phyloP scores from a whole-genome alignment of 805 yeast species.

The Kazachstania taianensis region DNA sequence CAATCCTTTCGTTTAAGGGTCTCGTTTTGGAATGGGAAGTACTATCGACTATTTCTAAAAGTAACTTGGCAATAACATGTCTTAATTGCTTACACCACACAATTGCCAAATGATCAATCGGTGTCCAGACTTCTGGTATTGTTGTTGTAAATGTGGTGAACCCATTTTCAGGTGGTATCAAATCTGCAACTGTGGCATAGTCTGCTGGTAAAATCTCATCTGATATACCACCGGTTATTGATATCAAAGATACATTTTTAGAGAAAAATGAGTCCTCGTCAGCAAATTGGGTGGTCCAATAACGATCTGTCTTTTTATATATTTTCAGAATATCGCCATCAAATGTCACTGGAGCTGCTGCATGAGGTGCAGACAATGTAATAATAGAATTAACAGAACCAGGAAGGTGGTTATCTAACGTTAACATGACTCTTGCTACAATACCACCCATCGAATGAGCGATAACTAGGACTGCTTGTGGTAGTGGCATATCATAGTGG shows the following conservation, averaged over 20 bases:
- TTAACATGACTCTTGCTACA: conserved; percentile 76
- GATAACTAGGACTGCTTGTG: conserved; percentile 63
- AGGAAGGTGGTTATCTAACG: conserved; percentile 62
- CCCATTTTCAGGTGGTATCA: conserved; percentile 68
- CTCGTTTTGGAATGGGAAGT: conserved; percentile 39
- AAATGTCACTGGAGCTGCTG: conserved; percentile 85
- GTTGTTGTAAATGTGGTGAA: conserved; percentile 78
- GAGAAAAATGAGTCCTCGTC: conserved; percentile 19
- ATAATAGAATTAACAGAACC: conserved; percentile 73
- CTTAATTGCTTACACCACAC: conserved; percentile 94
- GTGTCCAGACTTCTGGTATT: conserved; percentile 86
- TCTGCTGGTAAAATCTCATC: conserved; percentile 85
- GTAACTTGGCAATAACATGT: conserved; percentile 43
- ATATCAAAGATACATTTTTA: conserved; percentile 54
- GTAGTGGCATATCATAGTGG: conserved; percentile 25
- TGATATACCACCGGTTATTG: conserved; percentile 80
- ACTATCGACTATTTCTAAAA: conserved; percentile 52
- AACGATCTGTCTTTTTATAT: conserved; percentile 63
- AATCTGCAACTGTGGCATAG: conserved; percentile 62
- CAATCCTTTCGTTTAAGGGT: conserved; percentile 48
- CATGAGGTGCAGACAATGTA: conserved; percentile 86
- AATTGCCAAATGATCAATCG: conserved; percentile 87
- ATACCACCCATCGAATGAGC: conserved; percentile 99
- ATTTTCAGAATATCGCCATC: conserved; percentile 77
- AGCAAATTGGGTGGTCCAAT: conserved; percentile 61